These are phyloP conservation scores for Phytophthora ohioensis DNA, from an alignment of 352 stramenopile genomes.

Conservation along the genomic window DNA sequence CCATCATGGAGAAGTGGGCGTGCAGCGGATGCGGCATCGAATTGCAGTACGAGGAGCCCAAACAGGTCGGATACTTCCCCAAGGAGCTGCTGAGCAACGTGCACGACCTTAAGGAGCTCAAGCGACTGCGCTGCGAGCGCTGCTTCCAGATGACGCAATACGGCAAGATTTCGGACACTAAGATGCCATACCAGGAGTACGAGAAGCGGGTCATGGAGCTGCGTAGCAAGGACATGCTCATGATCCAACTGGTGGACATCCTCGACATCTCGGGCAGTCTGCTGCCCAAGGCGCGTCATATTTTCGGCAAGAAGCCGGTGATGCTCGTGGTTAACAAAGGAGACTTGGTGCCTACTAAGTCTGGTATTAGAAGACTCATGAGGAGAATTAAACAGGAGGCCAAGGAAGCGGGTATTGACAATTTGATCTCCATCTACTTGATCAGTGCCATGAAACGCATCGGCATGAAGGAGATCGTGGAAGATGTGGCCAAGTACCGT, in stretches of 20 bases:
- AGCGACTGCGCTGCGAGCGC: constrained; percentile 84
- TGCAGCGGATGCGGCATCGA: constrained; percentile 88
- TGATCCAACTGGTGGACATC: constrained; percentile 93
- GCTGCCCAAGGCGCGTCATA: constrained; percentile 83
- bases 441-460: constrained; percentile 88
- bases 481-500: constrained; percentile 78
- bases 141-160: constrained; percentile 91
- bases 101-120: constrained; percentile 71
- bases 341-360: constrained; percentile 89
- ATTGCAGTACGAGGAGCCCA: constrained; percentile 72
- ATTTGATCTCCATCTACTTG: constrained; percentile 81
- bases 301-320: constrained; percentile 92
- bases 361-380: constrained; percentile 83
- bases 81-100: constrained; percentile 73
- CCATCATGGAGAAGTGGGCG: constrained; percentile 85
- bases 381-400: constrained; percentile 80
- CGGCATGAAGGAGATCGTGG: constrained; percentile 89
- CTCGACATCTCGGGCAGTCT: constrained; percentile 92
- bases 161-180: constrained; percentile 85
- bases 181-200: constrained; percentile 89
- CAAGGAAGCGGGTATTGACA: constrained; percentile 78
- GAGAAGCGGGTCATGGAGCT: constrained; percentile 89
- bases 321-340: constrained; percentile 93
- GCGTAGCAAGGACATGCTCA: constrained; percentile 87
- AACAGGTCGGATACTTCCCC: constrained; percentile 75